Conservation (phyloP, 2,329 filamentous ascomycete genomes). For the Monosporascus sp. region DNA sequence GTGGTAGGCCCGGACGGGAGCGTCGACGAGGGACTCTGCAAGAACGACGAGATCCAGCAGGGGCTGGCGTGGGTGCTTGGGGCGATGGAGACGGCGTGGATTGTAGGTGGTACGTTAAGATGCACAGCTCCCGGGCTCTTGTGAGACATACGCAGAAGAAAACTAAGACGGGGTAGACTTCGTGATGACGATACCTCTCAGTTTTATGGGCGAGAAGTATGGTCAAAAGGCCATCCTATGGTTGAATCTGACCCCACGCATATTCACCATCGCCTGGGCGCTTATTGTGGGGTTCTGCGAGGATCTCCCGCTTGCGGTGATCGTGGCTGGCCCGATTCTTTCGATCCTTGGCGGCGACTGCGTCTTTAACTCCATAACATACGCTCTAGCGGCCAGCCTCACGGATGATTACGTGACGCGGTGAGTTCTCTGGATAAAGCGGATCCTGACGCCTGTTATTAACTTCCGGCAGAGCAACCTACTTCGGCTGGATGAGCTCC, state of each 20-base stretch:
- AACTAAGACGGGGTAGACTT: slow-evolving; percentile 32
- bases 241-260: slow-evolving; percentile 38
- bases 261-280: slow-evolving; percentile 36
- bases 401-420: slow-evolving; percentile 37
- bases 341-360: slow-evolving; percentile 45
- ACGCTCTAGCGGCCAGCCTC: slow-evolving; percentile 37
- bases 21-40: slow-evolving; percentile 48
- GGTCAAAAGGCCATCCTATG: slow-evolving; percentile 35
- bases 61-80: slow-evolving; percentile 49
- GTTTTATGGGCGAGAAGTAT: slow-evolving; percentile 39
- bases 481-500: slow-evolving; percentile 46
- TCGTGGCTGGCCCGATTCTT: slow-evolving; percentile 35
- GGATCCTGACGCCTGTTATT: slow-evolving; percentile 7
- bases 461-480: slow-evolving; percentile 33
- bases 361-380: slow-evolving; percentile 45
- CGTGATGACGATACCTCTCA: slow-evolving; percentile 43
- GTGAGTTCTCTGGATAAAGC: slow-evolving; percentile 10
- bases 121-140: neutral
- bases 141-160: neutral
- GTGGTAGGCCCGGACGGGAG: slow-evolving; percentile 28
- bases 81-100: slow-evolving; percentile 42
- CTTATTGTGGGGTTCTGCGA: slow-evolving; percentile 34
- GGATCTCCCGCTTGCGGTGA: slow-evolving; percentile 32
- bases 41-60: slow-evolving; percentile 45
- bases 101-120: slow-evolving; percentile 37